Conservation (phyloP, 2,329 filamentous ascomycete species). For the Exophiala mesophila region DNA sequence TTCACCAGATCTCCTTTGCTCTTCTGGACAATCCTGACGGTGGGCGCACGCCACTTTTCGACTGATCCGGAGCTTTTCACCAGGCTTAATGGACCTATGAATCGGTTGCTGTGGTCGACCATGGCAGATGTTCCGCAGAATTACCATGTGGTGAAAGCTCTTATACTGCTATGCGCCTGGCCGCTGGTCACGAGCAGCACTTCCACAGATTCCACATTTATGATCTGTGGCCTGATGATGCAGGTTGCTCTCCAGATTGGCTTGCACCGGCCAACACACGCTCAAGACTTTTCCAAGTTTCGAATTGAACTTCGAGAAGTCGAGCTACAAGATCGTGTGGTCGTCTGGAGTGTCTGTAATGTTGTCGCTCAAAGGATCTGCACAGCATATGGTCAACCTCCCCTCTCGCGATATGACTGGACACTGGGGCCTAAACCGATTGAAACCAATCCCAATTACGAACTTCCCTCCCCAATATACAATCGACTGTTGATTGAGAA, state of each 20-base stretch:
- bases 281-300: conserved; percentile 52
- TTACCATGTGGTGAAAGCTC: conserved; percentile 60
- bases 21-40: conserved; percentile 63
- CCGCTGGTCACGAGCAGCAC: conserved; percentile 60
- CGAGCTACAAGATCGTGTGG: conserved; percentile 59
- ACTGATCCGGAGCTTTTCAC: conserved; percentile 51
- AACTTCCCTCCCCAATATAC: conserved; percentile 49
- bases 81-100: conserved; percentile 49
- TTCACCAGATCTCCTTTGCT: conserved; percentile 56
- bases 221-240: conserved; percentile 62
- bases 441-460: conserved; percentile 40
- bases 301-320: conserved; percentile 54
- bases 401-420: conserved; percentile 58
- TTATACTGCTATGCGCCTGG: conserved; percentile 61
- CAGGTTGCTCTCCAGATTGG: conserved; percentile 65
- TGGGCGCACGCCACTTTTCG: conserved; percentile 57
- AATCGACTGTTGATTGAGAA: conserved; percentile 53
- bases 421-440: conserved; percentile 46
- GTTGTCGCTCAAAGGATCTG: conserved; percentile 63
- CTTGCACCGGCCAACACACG: conserved; percentile 59
- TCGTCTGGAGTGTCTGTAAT: conserved; percentile 65
- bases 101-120: conserved; percentile 57
- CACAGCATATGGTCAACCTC: conserved; percentile 64
- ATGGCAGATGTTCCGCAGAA: conserved; percentile 57
- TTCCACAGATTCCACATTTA: conserved; percentile 60